Base-by-base conservation (phyloP, 1,284 basidiomycete species). In the Lignosus rhinocerotis region DNA sequence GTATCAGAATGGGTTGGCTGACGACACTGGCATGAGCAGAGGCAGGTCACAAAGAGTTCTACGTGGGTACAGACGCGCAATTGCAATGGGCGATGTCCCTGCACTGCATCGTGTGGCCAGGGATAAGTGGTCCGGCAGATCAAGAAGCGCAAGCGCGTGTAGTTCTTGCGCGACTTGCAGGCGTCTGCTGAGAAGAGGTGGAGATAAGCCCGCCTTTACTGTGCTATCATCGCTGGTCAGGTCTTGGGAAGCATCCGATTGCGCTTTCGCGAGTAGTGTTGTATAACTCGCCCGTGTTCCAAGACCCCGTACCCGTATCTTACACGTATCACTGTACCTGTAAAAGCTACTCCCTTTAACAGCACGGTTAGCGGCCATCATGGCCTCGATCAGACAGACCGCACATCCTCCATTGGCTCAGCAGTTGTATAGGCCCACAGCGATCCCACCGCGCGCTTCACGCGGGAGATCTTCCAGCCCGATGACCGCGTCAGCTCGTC, bases 381-480 rank as follows among this genome's bases (percentile, higher is more conserved):
- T n/a, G 10, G 19, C 14, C 21, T 14, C 14, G 11, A 10, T n/a
- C 32, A 10, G 17, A 6, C 34, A 12, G 25, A 25, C 25, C 25
- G 25, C 25, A 25, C 25, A 25, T 4, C 25, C 38, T 47, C 59
- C 3, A 63, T 53, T 0, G 62, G 59, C 3, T 56, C 56, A 3
- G 56, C 59, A 21, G 58, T 57, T 4, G 58, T 59, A 48, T 64
- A 64, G 21, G 59, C 59, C 62, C 59, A 64, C 38, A 64, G 34
- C 10, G 57, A 61, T 3, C 59, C 62, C 1, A 59, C 59, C 0
- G 57, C 59, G 7, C 59, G 59, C 51, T 61, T 80, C 47, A 87
- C 81, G 46, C 77, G 79, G 41, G 75, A 70, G 25, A 88, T 76
- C 56, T 81, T 82, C 86, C 86, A 88, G 2, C 87, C 87, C 14